Evolutionary conservation across 1,139 yeast genomes (phyloP).

Genomic region (Suzukiozyma palmioleophila): DNA sequence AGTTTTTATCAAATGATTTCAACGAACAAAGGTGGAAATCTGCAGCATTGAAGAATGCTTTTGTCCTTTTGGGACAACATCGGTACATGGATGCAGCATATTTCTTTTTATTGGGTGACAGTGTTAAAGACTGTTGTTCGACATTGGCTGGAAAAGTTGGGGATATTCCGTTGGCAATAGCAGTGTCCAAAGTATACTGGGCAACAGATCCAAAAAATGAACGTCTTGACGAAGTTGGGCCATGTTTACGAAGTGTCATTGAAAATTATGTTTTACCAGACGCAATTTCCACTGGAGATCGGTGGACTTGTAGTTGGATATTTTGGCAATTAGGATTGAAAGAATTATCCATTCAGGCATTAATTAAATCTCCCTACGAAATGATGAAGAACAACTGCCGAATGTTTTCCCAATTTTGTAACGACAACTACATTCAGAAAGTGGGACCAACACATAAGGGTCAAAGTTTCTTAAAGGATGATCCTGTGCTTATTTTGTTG

Average conservation of each 20-base stretch:
- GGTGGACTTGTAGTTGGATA: constrained; percentile 83
- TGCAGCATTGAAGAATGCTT: constrained; percentile 92
- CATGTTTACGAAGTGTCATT: constrained; percentile 45
- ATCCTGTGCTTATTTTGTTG: constrained; percentile 71
- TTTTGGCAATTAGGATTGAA: constrained; percentile 62
- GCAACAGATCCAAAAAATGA: constrained; percentile 9
- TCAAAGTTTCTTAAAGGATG: constrained; percentile 61
- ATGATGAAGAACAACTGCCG: constrained; percentile 24
- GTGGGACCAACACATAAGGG: constrained; percentile 19
- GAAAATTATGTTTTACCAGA: constrained; percentile 50
- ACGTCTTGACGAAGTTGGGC: constrained; percentile 7
- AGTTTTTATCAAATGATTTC: constrained; percentile 74
- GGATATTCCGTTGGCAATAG: constrained; percentile 72
- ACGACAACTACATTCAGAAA: constrained; percentile 15
- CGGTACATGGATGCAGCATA: constrained; percentile 84
- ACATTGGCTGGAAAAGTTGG: constrained; percentile 63
- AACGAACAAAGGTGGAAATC: constrained; percentile 69
- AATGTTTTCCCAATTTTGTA: constrained; percentile 20
- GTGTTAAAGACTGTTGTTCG: constrained; percentile 71
- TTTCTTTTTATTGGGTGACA: constrained; percentile 78
- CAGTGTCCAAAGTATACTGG: constrained; percentile 71
- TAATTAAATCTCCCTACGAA: constrained; percentile 53
- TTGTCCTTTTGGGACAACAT: constrained; percentile 83
- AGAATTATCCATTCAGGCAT: constrained; percentile 57
- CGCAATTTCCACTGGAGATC: constrained; percentile 60